Base-by-base conservation (phyloP, 2,329 filamentous ascomycete species). In the Monilinia fructigena region DNA sequence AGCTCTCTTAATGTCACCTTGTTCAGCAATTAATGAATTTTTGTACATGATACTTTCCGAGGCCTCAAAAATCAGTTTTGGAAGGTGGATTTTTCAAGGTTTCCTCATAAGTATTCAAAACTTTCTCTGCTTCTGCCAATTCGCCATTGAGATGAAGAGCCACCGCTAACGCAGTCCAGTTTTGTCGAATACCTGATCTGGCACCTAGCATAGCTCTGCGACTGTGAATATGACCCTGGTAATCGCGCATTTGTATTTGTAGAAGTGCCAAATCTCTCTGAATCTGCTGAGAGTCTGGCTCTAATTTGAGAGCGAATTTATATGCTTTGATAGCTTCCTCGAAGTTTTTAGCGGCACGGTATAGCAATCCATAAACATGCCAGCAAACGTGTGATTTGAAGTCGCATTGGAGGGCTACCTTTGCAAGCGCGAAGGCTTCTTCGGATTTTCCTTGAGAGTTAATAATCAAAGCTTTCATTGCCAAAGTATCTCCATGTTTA, bases 351-450 rank as follows among this genome's bases (percentile, higher is more conserved):
- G 91, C 90, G 59, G 92, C 89, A 62, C 94, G 89, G 80, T 96
- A 98, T 61, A 99, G 85, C 72, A 99, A 81, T 42, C 96, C 95
- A 78, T 98, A 99, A 68, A 99, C 95, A 79, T 99, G 96, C 95
- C 95, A 99, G 83, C 93, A 98, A 75, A 99, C 93, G 80, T 98
- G 94, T 75, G 93, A 97, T 82, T 96, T 97, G 93, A 99, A 98
- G 78, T 98, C 93, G 75, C 93, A 92, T 72, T 90, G 93, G 74
- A 99, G 83, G 45, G 96, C 95, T 71, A 93, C 86, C 81, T 97
- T 99, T 75, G 91, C 94, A 68, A 99, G 84, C 55, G 89, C 86
- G 77, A 99, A 99, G 0, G 96, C 96, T 80, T 99, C 95, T 67
- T 97, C 92, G 40, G 89, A 89, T 80, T 96, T 94, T 73, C 93